These are phyloP conservation scores for Cryptococcus hybrid DNA, from an alignment of 1,284 basidiomycete genomes.

Conservation along the genomic window DNA sequence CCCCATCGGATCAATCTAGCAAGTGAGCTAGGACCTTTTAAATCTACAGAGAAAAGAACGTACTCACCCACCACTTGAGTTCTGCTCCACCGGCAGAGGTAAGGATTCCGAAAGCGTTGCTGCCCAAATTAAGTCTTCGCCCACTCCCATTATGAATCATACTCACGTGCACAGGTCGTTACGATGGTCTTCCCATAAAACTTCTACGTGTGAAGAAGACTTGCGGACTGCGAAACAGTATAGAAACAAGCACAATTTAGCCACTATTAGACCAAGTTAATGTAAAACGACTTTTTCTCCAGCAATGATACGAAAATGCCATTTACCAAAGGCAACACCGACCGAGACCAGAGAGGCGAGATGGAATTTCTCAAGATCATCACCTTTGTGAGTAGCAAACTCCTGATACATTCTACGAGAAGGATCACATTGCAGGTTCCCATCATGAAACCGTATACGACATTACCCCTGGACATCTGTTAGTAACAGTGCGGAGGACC, in stretches of 20 bases:
- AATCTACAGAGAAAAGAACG: too few relatives aligned
- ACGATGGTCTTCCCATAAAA: constrained; percentile 93
- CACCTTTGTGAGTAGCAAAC: constrained; percentile 60
- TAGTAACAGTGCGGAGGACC: too few relatives aligned
- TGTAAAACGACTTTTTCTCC: too few relatives aligned
- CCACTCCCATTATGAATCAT: neutral
- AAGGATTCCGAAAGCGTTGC: constrained; percentile 65
- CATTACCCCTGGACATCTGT: too few relatives aligned
- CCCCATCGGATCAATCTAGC: constrained; percentile 46
- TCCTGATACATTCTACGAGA: constrained; percentile 69
- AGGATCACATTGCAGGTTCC: constrained; percentile 40
- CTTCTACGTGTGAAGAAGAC: constrained; percentile 81
- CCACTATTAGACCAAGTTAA: constrained; percentile 53
- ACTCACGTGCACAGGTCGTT: constrained; percentile 78
- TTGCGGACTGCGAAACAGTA: constrained; percentile 78
- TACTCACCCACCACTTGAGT: constrained; percentile 49
- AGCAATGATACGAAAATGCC: too few relatives aligned
- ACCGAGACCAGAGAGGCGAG: constrained; percentile 80
- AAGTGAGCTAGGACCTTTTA: too few relatives aligned
- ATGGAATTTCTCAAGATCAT: constrained; percentile 68
- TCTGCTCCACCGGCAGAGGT: constrained; percentile 90
- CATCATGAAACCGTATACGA: constrained; percentile 33
- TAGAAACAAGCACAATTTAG: constrained; percentile 81
- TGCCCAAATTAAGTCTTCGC: constrained; percentile 30
- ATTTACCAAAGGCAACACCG: constrained; percentile 68